Evolutionary conservation across 768 basidiomycete species (phyloP), one percentile per base, ranked within the genome.

Genomic region (Lactarius deliciosus): DNA sequence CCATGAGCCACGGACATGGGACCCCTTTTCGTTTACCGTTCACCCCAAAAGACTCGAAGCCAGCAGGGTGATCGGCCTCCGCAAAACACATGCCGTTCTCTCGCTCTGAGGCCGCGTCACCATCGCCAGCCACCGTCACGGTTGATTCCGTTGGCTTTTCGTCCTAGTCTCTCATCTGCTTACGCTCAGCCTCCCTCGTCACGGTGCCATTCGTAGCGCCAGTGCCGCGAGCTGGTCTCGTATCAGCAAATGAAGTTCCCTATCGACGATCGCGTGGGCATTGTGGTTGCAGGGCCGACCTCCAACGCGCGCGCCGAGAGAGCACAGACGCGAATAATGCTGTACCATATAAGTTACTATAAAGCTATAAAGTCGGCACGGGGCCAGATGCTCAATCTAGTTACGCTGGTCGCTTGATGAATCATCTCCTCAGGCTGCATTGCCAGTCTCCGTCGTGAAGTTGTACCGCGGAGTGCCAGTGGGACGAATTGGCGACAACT

Each of bases 271-370:
- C 96, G 98, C 80, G 89, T 97, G 71, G 96, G 11, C 10, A 13
- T 98, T 74, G 96, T 95, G 58, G 98, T 99, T 75, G 96, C 97
- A 60, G 97, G 96, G n/a, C 81, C 98, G 69, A 99, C 96, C 9
- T 95, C 92, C 54, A 96, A 98, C 81, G 97, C 96, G 55, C 90
- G 55, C 91, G 96, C 43, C 96, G 98, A 77, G 93, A 98, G 80
- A 96, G 96, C 57, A 79, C 89, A 71, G 86, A 91, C 75, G 98
- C 98, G 81, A 98, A 96, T 2, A 88, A 10, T 34, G 32, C 32
- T 34, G 32, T 34, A 34, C 32, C 32, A 32, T 30, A 30, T 4
- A 4, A 30, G 30, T 30, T 30, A 30, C 3, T 2, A 28, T 28
- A 28, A 28, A 28, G 25, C 3, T 2, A 28, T 28, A 28, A 28